Evolutionary conservation across 78 protist species (phyloP), one percentile per base, ranked within the genome.

Genomic region (Isochrysis galbana): DNA sequence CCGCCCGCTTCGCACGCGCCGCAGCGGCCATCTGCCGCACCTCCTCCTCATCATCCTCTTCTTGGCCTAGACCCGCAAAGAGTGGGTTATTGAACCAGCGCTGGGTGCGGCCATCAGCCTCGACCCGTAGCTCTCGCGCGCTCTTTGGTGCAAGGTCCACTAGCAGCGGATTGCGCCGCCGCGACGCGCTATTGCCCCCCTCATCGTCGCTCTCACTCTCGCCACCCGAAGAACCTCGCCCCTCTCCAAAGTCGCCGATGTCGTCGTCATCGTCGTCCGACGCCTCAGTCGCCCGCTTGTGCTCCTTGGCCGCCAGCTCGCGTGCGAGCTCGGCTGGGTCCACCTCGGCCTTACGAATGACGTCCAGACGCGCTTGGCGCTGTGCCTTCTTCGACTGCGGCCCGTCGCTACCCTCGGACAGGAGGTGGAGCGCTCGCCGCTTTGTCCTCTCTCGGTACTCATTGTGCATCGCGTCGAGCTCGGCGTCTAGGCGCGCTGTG

Each of bases 251-350:
- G n/a, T 14, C 78, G 36, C 25, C 93, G 10, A 25, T 55, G 47
- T 74, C 93, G 39, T 21, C 44, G 54, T 26, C 51, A 34, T 91
- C 93, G 88, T 91, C 87, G 38, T 78, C 94, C 67, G 11, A 46
- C 22, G 14, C 42, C 54, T 25, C 39, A 0, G 61, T 14, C 41
- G 77, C 34, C 61, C 34, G 54, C n/a, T 23, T 32, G 23, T n/a
- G 45, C 93, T 91, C 22, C 26, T 34, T 11, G 39, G 87, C 87
- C 21, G 83, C 29, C 29, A 51, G 29, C 61, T 51, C 38, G 38
- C 74, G 74, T n/a, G 74, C 74, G 74, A 67, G 17, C 36, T 67
- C 74, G 4, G 19, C 74, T 3, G 74, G 74, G 36, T 11, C 32
- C 32, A 26, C 74, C 38, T 26, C 21, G 42, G 11, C 69, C 84